Percentiles rank a stretch among this genome's conserved stretches.
Conservation (phyloP, 2,329 filamentous ascomycete species). For the Simplicillium aogashimaense region DNA sequence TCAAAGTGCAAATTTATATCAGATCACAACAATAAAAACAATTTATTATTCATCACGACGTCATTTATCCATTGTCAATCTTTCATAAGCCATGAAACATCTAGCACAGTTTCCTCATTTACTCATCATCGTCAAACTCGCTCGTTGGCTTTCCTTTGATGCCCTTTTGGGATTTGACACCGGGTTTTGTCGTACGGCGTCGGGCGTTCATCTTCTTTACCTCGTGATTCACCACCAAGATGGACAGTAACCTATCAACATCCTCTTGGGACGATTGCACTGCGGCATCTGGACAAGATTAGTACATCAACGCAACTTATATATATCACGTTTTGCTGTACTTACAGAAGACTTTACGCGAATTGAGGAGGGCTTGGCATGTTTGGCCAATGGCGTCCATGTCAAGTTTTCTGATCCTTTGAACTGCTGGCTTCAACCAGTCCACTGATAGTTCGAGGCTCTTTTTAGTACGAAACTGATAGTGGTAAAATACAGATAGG, state of each 20-base stretch:
- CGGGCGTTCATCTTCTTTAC: constrained; percentile 27
- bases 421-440: constrained; percentile 20
- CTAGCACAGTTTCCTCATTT: constrained; percentile 3
- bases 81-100: constrained; percentile 12
- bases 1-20: neutral
- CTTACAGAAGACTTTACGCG: constrained; percentile 26
- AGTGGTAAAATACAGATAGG: constrained; percentile 28
- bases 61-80: neutral
- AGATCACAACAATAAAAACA: no score
- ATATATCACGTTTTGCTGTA: neutral
- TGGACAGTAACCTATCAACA: constrained; percentile 21
- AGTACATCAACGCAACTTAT: neutral
- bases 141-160: neutral
- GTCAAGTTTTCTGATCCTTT: constrained; percentile 14
- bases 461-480: constrained; percentile 29
- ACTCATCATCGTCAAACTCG: constrained; percentile 1
- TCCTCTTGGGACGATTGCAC: constrained; percentile 20
- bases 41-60: neutral
- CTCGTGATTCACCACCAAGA: constrained; percentile 27
- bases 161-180: constrained; percentile 14
- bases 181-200: constrained; percentile 16
- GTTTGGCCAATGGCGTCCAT: constrained; percentile 16
- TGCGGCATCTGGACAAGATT: constrained; percentile 15
- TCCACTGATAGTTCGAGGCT: constrained; percentile 27
- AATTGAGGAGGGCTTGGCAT: constrained; percentile 17